Evolutionary conservation across 2,329 filamentous ascomycete species (phyloP), one percentile per base, ranked within the genome.

Genomic region (Ceratocystis papillata): DNA sequence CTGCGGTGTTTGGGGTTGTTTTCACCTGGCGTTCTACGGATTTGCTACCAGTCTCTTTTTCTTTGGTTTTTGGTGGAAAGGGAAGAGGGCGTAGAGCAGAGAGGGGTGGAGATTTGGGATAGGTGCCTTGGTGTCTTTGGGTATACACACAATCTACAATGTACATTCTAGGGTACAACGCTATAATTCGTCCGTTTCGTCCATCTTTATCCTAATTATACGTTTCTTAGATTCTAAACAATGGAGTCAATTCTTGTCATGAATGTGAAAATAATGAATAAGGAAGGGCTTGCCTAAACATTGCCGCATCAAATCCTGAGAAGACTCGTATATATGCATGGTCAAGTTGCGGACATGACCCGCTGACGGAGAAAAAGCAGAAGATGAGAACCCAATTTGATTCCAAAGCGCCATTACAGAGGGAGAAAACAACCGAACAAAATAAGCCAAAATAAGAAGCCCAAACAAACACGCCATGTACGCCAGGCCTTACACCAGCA

Each of bases 401-500:
- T 41, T 57, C 41, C 57, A 60, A 57, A 60, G 53, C 53, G 48
- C 50, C 46, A 46, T 48, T 22, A 28, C 59, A 62, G 17, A 60
- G 41, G 20, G 37, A 48, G 64, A 60, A 53, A 55, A 61, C 25
- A 41, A 41, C 37, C 37, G 37, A 41, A 41, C 37, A 65, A 7
- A 37, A 64, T 8, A 41, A 53, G 15, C 28, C 62, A 55, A 41
- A 22, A 53, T n/a, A 62, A 45, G 33, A 37, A 45, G 50, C 25
- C 37, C 62, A 55, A 46, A 22, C 48, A 33, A 41, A 28, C 44
- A 17, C 62, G 61, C 22, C 15, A 28, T 37, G 37, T 50, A 44
- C 30, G 46, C 41, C 28, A 33, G 15, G 30, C 3, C 28, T 44
- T 76, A 87, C 70, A 88, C 72, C 59, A 87, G 76, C 71, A 88